These are phyloP conservation scores for Lignosus rhinocerotis DNA, from an alignment of 1,284 basidiomycete species.

Conservation along the genomic window DNA sequence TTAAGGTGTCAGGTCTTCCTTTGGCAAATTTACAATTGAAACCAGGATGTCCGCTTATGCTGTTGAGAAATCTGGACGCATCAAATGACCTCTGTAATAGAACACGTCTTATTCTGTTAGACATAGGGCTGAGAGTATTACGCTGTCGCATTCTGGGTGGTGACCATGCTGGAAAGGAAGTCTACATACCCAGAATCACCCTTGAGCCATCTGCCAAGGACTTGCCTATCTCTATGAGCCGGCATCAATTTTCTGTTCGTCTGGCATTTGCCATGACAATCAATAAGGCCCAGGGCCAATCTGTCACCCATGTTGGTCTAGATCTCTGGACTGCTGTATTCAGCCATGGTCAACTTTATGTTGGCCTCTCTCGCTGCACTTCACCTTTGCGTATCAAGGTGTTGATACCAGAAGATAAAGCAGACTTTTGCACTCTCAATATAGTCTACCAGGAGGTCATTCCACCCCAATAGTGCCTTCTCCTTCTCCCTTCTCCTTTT, in stretches of 20 bases:
- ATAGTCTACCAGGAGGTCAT: conserved; percentile 33
- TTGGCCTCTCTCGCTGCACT: conserved; percentile 37
- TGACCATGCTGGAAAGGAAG: conserved; percentile 26
- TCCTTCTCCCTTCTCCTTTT: not conserved
- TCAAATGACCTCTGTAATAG: conserved; percentile 40
- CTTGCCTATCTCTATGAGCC: conserved; percentile 26
- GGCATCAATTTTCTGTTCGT: conserved; percentile 38
- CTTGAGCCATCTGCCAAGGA: conserved; percentile 22
- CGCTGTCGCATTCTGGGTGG: conserved; percentile 25
- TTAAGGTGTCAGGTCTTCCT: conserved; percentile 30
- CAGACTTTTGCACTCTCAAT: conserved; percentile 22
- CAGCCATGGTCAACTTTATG: conserved; percentile 43
- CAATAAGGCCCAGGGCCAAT: conserved; percentile 47
- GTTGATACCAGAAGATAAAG: conserved; percentile 22
- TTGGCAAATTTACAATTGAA: conserved; percentile 33
- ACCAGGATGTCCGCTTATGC: conserved; percentile 35
- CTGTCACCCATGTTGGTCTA: conserved; percentile 30
- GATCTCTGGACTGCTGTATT: conserved; percentile 38
- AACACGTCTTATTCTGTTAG: conserved; percentile 25
- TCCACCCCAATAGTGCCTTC: not conserved
- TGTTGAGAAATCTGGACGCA: conserved; percentile 37
- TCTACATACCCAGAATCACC: conserved; percentile 30
- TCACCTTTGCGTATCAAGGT: conserved; percentile 30
- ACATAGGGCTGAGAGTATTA: conserved; percentile 23
- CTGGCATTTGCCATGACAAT: conserved; percentile 44